Conservation (phyloP, 2,329 filamentous ascomycete species). For the Pestalotiopsis sp. region DNA sequence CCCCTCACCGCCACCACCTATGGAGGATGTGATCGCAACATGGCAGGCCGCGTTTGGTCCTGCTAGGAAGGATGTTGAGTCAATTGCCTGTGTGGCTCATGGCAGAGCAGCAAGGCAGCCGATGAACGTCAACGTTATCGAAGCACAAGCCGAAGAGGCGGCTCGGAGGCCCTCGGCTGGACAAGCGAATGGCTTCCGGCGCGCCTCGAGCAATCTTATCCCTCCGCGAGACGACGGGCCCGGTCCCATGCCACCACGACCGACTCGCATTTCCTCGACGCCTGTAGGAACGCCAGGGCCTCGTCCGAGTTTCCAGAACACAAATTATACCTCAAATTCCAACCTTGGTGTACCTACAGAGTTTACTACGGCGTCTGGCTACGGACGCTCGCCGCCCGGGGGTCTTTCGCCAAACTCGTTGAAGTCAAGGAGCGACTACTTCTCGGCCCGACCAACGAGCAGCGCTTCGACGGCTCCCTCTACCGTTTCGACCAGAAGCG, state of each 20-base stretch:
- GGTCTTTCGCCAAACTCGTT: constrained; percentile 31
- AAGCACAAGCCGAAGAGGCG: constrained; percentile 22
- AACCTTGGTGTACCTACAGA: constrained; percentile 44
- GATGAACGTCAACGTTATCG: constrained; percentile 37
- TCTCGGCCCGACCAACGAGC: constrained; percentile 23
- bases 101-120: constrained; percentile 66
- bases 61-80: constrained; percentile 68
- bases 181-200: constrained; percentile 37
- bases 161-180: constrained; percentile 27
- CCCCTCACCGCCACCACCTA: constrained; percentile 71
- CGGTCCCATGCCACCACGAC: constrained; percentile 31
- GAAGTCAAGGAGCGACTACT: constrained; percentile 33
- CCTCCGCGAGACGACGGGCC: constrained; percentile 23
- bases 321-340: constrained; percentile 16
- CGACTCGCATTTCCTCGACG: constrained; percentile 39
- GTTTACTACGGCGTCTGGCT: constrained; percentile 46
- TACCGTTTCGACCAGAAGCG: constrained; percentile 27
- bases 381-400: constrained; percentile 22
- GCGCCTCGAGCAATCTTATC: constrained; percentile 48
- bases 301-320: constrained; percentile 28
- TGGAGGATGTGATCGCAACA: constrained; percentile 68
- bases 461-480: constrained; percentile 29
- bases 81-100: constrained; percentile 62
- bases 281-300: constrained; percentile 24
- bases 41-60: constrained; percentile 69